Evolutionary conservation across 768 basidiomycete genomes (phyloP).

Genomic region (Tricholoma furcatifolium): DNA sequence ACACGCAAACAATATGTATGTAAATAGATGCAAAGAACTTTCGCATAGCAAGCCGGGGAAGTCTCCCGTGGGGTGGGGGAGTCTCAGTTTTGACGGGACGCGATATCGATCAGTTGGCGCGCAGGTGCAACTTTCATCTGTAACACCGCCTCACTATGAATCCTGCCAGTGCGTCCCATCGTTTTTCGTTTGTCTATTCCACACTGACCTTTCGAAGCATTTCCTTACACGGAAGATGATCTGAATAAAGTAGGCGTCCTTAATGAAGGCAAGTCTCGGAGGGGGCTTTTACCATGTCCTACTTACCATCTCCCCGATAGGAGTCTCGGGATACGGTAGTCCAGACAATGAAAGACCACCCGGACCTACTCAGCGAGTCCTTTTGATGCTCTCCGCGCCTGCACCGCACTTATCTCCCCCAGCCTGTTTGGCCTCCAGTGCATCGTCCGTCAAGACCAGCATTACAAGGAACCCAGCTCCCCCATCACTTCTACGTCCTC

Average conservation of each 20-base stretch:
- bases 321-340: not conserved
- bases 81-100: too few relatives aligned
- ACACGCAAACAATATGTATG: too few relatives aligned
- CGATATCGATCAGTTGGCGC: too few relatives aligned
- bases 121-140: too few relatives aligned
- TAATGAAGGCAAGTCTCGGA: not conserved
- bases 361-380: not conserved
- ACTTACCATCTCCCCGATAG: not conserved
- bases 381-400: not conserved
- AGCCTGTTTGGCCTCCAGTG: slow-evolving; percentile 1
- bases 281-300: not conserved
- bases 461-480: slow-evolving; percentile 3
- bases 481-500: too few relatives aligned
- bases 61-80: too few relatives aligned
- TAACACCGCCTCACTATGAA: slow-evolving; percentile 1
- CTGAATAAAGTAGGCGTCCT: not conserved
- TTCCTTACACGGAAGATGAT: not conserved
- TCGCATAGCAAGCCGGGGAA: too few relatives aligned
- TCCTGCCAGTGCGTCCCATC: not conserved
- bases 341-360: not conserved
- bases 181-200: slow-evolving; percentile 1
- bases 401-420: not conserved
- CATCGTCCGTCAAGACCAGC: not conserved
- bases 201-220: slow-evolving; percentile 1
- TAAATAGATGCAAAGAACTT: too few relatives aligned